Evolutionary conservation across 2,329 filamentous ascomycete species (phyloP), one percentile per base, ranked within the genome.

Genomic region (Cytospora schulzeri): DNA sequence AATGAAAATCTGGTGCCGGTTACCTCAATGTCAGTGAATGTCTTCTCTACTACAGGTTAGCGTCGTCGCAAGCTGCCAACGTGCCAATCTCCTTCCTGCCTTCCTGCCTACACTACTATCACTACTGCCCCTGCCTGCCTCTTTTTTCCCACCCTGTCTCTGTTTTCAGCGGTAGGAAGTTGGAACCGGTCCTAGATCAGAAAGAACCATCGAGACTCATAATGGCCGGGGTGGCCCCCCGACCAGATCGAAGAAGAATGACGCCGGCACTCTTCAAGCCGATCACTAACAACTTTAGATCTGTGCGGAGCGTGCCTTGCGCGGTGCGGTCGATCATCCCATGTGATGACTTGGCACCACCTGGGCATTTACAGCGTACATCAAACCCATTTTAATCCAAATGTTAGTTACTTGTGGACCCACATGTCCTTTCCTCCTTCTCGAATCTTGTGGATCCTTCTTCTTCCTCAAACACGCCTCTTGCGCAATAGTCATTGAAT

Each of bases 161-260:
- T 24, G 45, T 24, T 48, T 48, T 48, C 45, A 24, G 45, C 45
- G n/a, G 45, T n/a, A n/a, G n/a, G n/a, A 24, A 24, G 45, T 41
- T 41, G 17, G 38, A 41, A 41, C 38, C 17, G 38, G 38, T 41
- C 38, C 38, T 19, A 41, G 9, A 41, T 17, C 17, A n/a, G 15
- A 41, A 41, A 41, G 38, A 41, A 19, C 38, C 38, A n/a, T 41
- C 38, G 38, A 41, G 38, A n/a, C 38, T 41, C 38, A 11, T 19
- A 41, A 6, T 41, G 38, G 38, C 58, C 57, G 41, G 54, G 54
- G n/a, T 35, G 38, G 38, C n/a, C 15, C 31, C 26, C 31, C 26
- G 54, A 22, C 63, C 58, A 48, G 55, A 62, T 65, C 45, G 63
- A 62, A 51, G 50, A 62, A 48, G 54, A 35, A 62, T 57, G 63